phyloP scores from a whole-genome alignment of 75 land plant species.

The Pinus taeda region DNA sequence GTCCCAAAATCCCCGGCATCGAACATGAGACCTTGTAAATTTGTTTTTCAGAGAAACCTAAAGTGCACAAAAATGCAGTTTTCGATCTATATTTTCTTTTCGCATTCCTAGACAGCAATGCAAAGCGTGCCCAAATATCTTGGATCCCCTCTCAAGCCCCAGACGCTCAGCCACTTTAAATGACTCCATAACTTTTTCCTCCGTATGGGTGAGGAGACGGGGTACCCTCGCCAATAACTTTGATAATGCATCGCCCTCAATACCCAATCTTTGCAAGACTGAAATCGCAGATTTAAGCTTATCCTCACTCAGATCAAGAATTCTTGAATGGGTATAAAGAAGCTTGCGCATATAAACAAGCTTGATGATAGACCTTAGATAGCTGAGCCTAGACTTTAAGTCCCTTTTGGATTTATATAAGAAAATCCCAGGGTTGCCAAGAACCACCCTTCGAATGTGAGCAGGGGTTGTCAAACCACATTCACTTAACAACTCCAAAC shows the following conservation, averaged over 20 bases:
- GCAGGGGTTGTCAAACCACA: too few species aligned
- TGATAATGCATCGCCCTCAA: too few species aligned
- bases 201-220: not conserved
- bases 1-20: conserved; percentile 8
- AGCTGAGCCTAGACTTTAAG: conserved; percentile 15
- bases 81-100: not conserved
- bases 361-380: conserved; percentile 2
- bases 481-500: too few species aligned
- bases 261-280: too few species aligned
- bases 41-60: conserved; percentile 20
- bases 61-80: conserved; percentile 5
- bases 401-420: not conserved
- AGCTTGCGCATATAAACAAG: not conserved
- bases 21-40: conserved; percentile 7
- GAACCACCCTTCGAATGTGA: too few species aligned
- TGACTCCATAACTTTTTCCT: not conserved
- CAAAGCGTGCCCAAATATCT: not conserved
- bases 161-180: not conserved
- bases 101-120: not conserved
- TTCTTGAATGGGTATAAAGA: too few species aligned
- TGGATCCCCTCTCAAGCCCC: not conserved
- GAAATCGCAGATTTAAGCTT: too few species aligned
- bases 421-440: too few species aligned
- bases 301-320: too few species aligned
- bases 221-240: too few species aligned